Conservation (phyloP, 805 yeast species). For the Saccharomycopsis vini region DNA sequence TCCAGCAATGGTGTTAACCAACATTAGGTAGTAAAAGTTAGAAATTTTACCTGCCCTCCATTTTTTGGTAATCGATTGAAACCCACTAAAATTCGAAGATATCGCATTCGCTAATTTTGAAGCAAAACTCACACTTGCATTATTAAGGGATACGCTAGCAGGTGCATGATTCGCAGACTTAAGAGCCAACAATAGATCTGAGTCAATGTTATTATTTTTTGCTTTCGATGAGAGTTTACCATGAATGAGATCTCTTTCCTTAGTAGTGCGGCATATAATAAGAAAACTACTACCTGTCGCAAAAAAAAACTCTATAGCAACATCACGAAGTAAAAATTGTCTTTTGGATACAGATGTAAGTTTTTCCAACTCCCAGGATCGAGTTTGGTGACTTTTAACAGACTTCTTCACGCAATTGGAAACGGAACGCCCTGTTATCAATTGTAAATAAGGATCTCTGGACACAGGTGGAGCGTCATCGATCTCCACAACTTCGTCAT, state of each 20-base stretch:
- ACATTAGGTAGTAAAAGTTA: conserved; percentile 73
- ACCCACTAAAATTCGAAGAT: conserved; percentile 27
- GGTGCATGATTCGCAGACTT: conserved; percentile 27
- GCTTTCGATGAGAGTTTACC: conserved; percentile 40
- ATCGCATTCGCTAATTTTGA: conserved; percentile 39
- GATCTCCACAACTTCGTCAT: conserved; percentile 50
- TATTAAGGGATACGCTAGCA: conserved; percentile 21
- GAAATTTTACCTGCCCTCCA: conserved; percentile 78
- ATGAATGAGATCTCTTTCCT: conserved; percentile 49
- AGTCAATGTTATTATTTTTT: conserved; percentile 42
- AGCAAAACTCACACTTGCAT: conserved; percentile 29
- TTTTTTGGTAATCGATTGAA: conserved; percentile 46
- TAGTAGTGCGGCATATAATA: conserved; percentile 50
- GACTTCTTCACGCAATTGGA: conserved; percentile 21
- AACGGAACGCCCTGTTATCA: conserved; percentile 45
- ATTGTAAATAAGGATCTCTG: conserved; percentile 60
- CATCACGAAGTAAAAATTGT: conserved; percentile 69
- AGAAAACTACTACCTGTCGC: conserved; percentile 63
- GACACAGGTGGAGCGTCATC: conserved; percentile 52
- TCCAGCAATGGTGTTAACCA: conserved; percentile 78
- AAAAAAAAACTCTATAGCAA: conserved; percentile 72
- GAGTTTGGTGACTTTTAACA: conserved; percentile 35
- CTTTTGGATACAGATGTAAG: conserved; percentile 62
- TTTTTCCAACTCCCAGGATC: conserved; percentile 51
- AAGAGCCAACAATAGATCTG: conserved; percentile 46